Conservation (phyloP, 345 rosid species). For the Raphanus raphanistrum region DNA sequence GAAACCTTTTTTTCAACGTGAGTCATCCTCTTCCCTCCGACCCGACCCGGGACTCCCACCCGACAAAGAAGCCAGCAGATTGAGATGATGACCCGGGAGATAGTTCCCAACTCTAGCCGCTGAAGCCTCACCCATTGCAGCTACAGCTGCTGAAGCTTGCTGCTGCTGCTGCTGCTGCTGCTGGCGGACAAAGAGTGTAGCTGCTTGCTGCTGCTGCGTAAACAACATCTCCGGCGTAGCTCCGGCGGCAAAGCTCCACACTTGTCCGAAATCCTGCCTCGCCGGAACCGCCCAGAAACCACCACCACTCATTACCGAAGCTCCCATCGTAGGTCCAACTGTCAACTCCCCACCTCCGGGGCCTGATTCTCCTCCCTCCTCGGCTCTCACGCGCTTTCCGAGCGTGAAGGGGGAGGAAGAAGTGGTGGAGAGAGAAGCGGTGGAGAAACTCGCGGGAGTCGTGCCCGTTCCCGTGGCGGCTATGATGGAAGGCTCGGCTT, state of each 20-base stretch:
- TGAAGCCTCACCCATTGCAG: constrained; percentile 89
- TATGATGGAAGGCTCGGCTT: constrained; percentile 23
- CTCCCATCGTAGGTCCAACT: constrained; percentile 42
- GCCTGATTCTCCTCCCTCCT: constrained; percentile 50
- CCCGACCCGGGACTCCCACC: constrained; percentile 54
- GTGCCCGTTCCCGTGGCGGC: constrained; percentile 19
- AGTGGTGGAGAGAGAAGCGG: constrained; percentile 48
- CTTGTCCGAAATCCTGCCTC: constrained; percentile 69
- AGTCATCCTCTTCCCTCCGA: constrained; percentile 56
- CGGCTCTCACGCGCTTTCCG: constrained; percentile 70
- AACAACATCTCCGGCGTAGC: constrained; percentile 63
- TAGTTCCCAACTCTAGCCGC: constrained; percentile 81
- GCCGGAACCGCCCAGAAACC: constrained; percentile 89
- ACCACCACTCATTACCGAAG: constrained; percentile 27
- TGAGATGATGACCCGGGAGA: constrained; percentile 76
- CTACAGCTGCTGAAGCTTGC: constrained; percentile 18
- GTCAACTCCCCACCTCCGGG: constrained; percentile 32
- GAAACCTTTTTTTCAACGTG: constrained; percentile 24
- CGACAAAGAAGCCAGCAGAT: constrained; percentile 73
- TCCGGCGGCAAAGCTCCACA: constrained; percentile 73
- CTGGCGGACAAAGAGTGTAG: constrained; percentile 41
- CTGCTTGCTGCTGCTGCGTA: constrained; percentile 44
- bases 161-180: constrained; percentile 44
- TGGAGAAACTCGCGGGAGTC: constrained; percentile 15
- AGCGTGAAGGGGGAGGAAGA: constrained; percentile 68